These are phyloP conservation scores for Coemansia sp. DNA, from an alignment of 192 early-diverging fungal genomes.

Conservation along the genomic window DNA sequence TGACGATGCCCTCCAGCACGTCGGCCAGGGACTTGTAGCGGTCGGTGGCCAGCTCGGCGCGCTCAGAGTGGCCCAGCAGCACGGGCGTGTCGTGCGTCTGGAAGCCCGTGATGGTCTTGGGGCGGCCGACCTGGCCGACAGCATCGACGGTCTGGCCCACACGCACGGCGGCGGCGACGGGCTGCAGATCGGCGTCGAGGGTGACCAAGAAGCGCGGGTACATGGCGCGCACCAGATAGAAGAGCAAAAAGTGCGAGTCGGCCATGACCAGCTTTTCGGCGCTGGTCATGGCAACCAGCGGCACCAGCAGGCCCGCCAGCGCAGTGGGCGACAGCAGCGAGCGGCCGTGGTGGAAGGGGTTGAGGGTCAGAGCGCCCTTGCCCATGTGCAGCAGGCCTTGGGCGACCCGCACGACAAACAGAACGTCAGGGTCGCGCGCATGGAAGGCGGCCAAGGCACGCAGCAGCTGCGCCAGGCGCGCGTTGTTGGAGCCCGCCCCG, in stretches of 20 bases:
- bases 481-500: constrained; percentile 99
- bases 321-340: constrained; percentile 86
- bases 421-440: constrained; percentile 76
- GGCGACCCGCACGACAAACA: constrained; percentile 56
- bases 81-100: constrained; percentile 98
- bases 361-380: constrained; percentile 96
- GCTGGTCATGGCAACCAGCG: constrained; percentile 87
- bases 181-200: constrained; percentile 84
- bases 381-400: constrained; percentile 74
- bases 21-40: constrained; percentile 83
- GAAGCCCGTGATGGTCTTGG: constrained; percentile 99
- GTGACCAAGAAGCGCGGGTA: constrained; percentile 99
- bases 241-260: constrained; percentile 89
- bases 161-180: constrained; percentile 78
- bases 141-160: constrained; percentile 99
- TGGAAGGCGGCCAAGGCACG: constrained; percentile 95
- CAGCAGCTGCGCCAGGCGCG: constrained; percentile 94
- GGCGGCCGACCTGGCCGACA: constrained; percentile 95
- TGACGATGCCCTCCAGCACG: constrained; percentile 93
- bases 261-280: constrained; percentile 86
- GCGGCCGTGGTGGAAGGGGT: constrained; percentile 91
- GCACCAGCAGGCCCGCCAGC: constrained; percentile 78
- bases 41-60: constrained; percentile 97
- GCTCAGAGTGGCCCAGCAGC: constrained; percentile 89
- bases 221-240: constrained; percentile 87